Percentiles rank a stretch among this genome's conserved stretches.
Evolutionary conservation across 164 flowering plant species (phyloP).

Genomic region (Stephania yunnanensis): DNA sequence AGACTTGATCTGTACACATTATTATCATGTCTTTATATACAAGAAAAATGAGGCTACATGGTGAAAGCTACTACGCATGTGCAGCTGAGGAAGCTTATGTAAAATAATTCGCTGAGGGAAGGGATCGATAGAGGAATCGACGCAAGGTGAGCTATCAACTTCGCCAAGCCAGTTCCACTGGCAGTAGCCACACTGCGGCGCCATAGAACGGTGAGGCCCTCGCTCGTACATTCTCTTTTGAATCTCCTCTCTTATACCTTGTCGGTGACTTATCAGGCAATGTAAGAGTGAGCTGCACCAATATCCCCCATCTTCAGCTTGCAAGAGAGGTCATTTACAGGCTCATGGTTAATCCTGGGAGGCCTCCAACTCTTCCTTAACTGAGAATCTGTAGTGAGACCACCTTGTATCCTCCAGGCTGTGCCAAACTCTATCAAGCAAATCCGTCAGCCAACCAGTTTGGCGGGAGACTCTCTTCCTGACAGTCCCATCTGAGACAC

Average conservation of each 20-base stretch:
- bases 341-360: slow-evolving; percentile 61
- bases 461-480: slow-evolving; percentile 75
- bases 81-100: neutral
- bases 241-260: slow-evolving; percentile 81
- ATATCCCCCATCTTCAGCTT: slow-evolving; percentile 93
- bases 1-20: slow-evolving; percentile 11
- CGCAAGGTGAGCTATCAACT: slow-evolving; percentile 26
- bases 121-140: neutral
- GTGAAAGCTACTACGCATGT: neutral
- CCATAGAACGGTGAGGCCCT: slow-evolving; percentile 16
- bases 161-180: slow-evolving; percentile 29
- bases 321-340: slow-evolving; percentile 52
- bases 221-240: slow-evolving; percentile 87
- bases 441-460: slow-evolving; percentile 62
- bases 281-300: slow-evolving; percentile 78
- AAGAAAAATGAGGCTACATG: slow-evolving; percentile 1
- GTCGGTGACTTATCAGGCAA: slow-evolving; percentile 69
- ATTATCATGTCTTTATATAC: slow-evolving; percentile 12
- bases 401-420: slow-evolving; percentile 53
- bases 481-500: slow-evolving; percentile 88
- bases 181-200: slow-evolving; percentile 17
- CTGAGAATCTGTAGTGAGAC: slow-evolving; percentile 53
- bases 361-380: slow-evolving; percentile 86
- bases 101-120: neutral
- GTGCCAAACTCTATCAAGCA: slow-evolving; percentile 57